Conservation (phyloP, 2,329 filamentous ascomycete genomes). For the Fusarium gaditjirri region DNA sequence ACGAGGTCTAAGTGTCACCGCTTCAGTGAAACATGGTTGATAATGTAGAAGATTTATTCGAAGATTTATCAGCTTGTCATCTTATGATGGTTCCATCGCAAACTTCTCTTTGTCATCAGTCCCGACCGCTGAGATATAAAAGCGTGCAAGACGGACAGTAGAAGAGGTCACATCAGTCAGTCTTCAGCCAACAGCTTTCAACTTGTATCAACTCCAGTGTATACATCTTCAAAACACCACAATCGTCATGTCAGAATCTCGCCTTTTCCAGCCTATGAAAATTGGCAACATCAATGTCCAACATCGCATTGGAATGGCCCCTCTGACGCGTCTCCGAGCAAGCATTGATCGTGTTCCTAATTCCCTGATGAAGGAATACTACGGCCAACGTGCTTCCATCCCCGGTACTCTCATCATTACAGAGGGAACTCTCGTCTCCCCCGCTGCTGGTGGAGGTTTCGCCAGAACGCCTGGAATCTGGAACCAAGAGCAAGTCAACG, state of each 20-base stretch:
- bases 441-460: constrained; percentile 47
- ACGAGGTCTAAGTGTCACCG: neutral
- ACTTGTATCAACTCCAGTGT: fast-evolving
- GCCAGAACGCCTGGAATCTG: constrained; percentile 68
- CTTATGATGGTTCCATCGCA: fast-evolving
- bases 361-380: constrained; percentile 57
- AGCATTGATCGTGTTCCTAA: constrained; percentile 49
- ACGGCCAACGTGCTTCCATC: constrained; percentile 55
- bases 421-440: constrained; percentile 58
- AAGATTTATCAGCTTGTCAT: neutral
- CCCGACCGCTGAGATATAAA: neutral
- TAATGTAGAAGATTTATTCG: neutral
- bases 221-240: fast-evolving
- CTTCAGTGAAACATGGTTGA: fast-evolving
- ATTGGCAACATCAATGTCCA: constrained; percentile 53
- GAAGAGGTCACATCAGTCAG: fast-evolving
- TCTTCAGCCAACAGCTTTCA: fast-evolving
- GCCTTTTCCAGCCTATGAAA: constrained; percentile 56
- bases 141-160: fast-evolving
- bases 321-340: constrained; percentile 64
- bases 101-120: neutral
- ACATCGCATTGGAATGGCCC: constrained; percentile 64
- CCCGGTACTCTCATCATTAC: constrained; percentile 57
- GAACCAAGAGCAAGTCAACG: constrained; percentile 63
- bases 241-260: constrained; percentile 28